Conservation (phyloP, 129 eudicot genomes). For the Flaveria ramosissima region DNA sequence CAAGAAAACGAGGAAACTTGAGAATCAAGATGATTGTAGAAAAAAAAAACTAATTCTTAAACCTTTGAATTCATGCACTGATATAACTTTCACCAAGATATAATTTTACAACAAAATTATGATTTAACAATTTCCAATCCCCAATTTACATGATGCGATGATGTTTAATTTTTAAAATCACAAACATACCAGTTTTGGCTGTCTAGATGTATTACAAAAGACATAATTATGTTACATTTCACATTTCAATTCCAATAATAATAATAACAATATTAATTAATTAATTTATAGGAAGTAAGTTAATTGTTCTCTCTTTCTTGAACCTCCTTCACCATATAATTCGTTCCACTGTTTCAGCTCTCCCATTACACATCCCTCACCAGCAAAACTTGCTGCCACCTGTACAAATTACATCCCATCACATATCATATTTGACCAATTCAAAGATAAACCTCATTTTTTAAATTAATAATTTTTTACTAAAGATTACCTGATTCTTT, state of each 20-base stretch:
- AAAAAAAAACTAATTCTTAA: no score
- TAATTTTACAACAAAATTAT: conserved; percentile 20
- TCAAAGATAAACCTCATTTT: background rate
- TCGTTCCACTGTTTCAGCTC: conserved; percentile 92
- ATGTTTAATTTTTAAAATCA: conserved; percentile 2
- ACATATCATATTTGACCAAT: background rate
- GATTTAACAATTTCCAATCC: conserved; percentile 19
- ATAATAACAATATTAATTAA: background rate
- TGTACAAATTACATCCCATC: conserved; percentile 24
- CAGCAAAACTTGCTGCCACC: conserved; percentile 92
- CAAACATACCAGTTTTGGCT: conserved; percentile 6
- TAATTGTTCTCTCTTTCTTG: conserved; percentile 80
- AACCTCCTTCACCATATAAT: conserved; percentile 89
- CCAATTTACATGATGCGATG: conserved; percentile 14
- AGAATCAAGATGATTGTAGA: no score
- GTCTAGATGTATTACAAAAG: conserved; percentile 22
- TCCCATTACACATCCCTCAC: conserved; percentile 72
- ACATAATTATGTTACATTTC: conserved; percentile 26
- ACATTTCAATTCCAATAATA: conserved; percentile 8
- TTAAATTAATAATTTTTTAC: no score
- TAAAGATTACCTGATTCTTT: conserved; percentile 65
- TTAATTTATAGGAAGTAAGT: conserved; percentile 63
- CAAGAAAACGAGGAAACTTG: no score
- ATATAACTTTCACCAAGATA: background rate
- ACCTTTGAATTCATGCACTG: background rate